Conservation (phyloP, 768 basidiomycete species). For the Hypsizygus marmoreus region DNA sequence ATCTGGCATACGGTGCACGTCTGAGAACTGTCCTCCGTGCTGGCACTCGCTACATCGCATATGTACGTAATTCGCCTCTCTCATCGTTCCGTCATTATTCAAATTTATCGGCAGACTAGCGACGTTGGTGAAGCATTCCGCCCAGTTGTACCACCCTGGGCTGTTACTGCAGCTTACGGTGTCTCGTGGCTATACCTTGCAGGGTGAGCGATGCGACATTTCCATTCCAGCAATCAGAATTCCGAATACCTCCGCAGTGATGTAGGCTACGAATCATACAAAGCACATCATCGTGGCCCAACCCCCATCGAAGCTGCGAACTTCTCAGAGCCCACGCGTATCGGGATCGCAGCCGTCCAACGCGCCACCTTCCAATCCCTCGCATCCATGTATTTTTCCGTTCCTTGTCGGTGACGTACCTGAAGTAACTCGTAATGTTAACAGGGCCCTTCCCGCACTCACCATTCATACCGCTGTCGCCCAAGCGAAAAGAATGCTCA, state of each 20-base stretch:
- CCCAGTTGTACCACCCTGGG: slow-evolving; percentile 69
- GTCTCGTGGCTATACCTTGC: slow-evolving; percentile 81
- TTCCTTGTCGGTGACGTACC: slow-evolving; percentile 15
- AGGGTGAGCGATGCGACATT: slow-evolving; percentile 35
- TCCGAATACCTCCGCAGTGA: slow-evolving; percentile 42
- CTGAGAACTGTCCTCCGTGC: slow-evolving; percentile 76
- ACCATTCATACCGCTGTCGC: slow-evolving; percentile 84
- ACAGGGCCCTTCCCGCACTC: slow-evolving; percentile 79
- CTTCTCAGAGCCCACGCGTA: slow-evolving; percentile 69
- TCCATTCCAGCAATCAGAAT: slow-evolving; percentile 1
- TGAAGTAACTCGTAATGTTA: slow-evolving; percentile 7
- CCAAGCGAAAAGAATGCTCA: slow-evolving; percentile 70
- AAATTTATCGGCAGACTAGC: slow-evolving; percentile 56
- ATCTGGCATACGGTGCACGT: slow-evolving; percentile 78
- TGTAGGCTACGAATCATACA: slow-evolving; percentile 81
- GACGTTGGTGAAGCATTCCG: slow-evolving; percentile 85
- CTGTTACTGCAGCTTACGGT: slow-evolving; percentile 79
- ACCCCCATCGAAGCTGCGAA: slow-evolving; percentile 64
- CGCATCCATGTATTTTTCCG: slow-evolving; percentile 81
- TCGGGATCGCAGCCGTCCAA: slow-evolving; percentile 73
- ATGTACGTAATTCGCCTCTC: slow-evolving; percentile 63
- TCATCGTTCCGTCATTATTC: slow-evolving; percentile 4
- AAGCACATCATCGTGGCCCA: slow-evolving; percentile 69
- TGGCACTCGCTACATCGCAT: slow-evolving; percentile 72
- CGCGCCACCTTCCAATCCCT: slow-evolving; percentile 80